Evolutionary conservation across 2,329 filamentous ascomycete species (phyloP).

Genomic region (Mycosphaerelloides madeirae): DNA sequence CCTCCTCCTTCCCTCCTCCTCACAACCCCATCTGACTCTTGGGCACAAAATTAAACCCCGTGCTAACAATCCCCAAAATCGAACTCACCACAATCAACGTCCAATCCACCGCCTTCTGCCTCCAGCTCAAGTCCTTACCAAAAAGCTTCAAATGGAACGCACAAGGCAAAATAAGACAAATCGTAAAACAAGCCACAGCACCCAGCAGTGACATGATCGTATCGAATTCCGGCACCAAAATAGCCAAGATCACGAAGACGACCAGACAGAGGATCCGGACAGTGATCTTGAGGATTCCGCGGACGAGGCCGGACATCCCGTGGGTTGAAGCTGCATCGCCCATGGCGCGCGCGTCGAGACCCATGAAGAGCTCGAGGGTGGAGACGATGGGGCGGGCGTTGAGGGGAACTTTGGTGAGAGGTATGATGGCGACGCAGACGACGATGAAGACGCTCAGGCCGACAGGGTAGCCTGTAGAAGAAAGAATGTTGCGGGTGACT

Average conservation of each 20-base stretch:
- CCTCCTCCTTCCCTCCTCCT: too few relatives aligned
- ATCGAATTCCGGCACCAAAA: conserved; percentile 74
- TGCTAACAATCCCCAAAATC: conserved; percentile 69
- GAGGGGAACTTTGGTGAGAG: conserved; percentile 74
- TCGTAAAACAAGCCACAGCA: conserved; percentile 83
- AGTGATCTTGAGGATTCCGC: conserved; percentile 54
- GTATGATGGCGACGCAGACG: conserved; percentile 84
- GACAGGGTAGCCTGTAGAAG: conserved; percentile 67
- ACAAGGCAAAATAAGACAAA: conserved; percentile 86
- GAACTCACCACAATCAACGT: conserved; percentile 64
- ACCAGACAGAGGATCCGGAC: conserved; percentile 64
- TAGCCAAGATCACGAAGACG: conserved; percentile 71
- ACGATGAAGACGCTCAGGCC: conserved; percentile 73
- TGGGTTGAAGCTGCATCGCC: conserved; percentile 47
- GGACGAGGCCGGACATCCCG: conserved; percentile 54
- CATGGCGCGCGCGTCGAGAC: conserved; percentile 59
- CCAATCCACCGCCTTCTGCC: conserved; percentile 65
- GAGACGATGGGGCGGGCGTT: conserved; percentile 78
- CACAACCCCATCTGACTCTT: conserved; percentile 60
- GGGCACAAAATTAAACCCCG: conserved; percentile 82
- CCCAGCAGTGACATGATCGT: conserved; percentile 89
- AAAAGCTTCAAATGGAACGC: conserved; percentile 90
- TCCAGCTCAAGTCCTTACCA: conserved; percentile 59
- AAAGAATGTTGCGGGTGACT: conserved; percentile 84
- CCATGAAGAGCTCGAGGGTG: conserved; percentile 74